These are phyloP conservation scores for Digitaria exilis DNA, from an alignment of 202 grass and related monocot species.

Conservation along the genomic window DNA sequence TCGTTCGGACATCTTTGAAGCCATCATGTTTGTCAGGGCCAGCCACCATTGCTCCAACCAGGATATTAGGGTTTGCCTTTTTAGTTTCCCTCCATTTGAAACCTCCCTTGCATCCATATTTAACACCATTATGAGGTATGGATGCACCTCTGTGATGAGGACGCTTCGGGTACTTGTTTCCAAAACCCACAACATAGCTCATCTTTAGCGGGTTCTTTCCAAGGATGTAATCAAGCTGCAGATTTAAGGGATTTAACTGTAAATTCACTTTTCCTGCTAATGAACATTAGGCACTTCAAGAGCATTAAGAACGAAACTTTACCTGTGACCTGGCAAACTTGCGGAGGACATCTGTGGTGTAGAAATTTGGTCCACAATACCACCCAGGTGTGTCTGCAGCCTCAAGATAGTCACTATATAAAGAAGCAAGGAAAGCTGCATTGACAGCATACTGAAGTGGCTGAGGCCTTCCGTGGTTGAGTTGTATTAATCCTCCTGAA, in stretches of 20 bases:
- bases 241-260: slow-evolving; percentile 39
- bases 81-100: slow-evolving; percentile 87
- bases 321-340: slow-evolving; percentile 88
- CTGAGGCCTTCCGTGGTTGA: slow-evolving; percentile 87
- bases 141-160: slow-evolving; percentile 88
- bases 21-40: slow-evolving; percentile 87
- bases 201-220: slow-evolving; percentile 83
- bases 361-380: slow-evolving; percentile 94
- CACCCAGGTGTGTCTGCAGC: slow-evolving; percentile 85
- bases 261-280: slow-evolving; percentile 4
- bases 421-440: slow-evolving; percentile 84
- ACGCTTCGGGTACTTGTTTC: slow-evolving; percentile 78
- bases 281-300: not conserved
- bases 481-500: slow-evolving; percentile 84
- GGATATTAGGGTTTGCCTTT: slow-evolving; percentile 79
- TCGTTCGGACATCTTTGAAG: slow-evolving; percentile 87
- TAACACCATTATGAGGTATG: slow-evolving; percentile 87
- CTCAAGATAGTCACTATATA: slow-evolving; percentile 84
- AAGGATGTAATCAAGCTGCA: slow-evolving; percentile 86
- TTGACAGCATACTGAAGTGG: slow-evolving; percentile 92
- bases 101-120: slow-evolving; percentile 92
- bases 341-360: slow-evolving; percentile 76
- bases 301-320: slow-evolving; percentile 26
- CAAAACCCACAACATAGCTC: slow-evolving; percentile 82
- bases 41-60: slow-evolving; percentile 80